Base-by-base conservation (phyloP, 768 basidiomycete genomes). In the Galerina sulciceps region DNA sequence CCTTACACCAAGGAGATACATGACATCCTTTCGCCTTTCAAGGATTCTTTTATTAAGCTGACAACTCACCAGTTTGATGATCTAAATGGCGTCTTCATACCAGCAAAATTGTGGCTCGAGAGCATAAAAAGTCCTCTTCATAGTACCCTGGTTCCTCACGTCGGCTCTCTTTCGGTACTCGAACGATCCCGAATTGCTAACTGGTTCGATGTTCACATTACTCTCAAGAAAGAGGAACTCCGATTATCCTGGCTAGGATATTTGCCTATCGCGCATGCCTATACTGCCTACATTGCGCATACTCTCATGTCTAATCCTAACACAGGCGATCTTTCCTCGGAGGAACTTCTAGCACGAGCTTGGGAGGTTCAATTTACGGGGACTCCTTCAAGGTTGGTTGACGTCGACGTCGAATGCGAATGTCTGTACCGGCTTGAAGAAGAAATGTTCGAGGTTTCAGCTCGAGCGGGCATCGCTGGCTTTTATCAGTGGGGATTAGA, bases 401-500 rank as follows among this genome's bases (percentile, higher is more conserved):
- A 48, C 11, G 47, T 48, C n/a, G 47, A 62, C 20, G 52, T 44
- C 9, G 43, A 44, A 18, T 22, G 17, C 4, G 43, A 44, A 18
- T n/a, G 17, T 4, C 15, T 48, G 5, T 17, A 6, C 3, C 9
- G 10, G 2, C 47, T 55, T 4, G 53, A 55, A 34, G 13, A 14
- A 6, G 23, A 45, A 17, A 37, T 55, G 35, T 55, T 55, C 22
- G 53, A 55, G n/a, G 37, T 36, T 1, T 55, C 44, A 18, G 35
- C 43, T 1, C 14, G 10, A 35, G 53, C 44, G 1, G 44, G 53
- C 3, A 35, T 35, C 4, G 53, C 53, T 1, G 42, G 53, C 11
- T 46, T 9, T 23, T 55, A 38, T 13, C 53, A 55, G 11, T 55
- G 53, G 53, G 53, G 44, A 5, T 44, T 55, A 15, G 53, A 55